Evolutionary conservation across 208 protist species (phyloP), one percentile per base, ranked within the genome.

Genomic region (Leishmania mexicana): DNA sequence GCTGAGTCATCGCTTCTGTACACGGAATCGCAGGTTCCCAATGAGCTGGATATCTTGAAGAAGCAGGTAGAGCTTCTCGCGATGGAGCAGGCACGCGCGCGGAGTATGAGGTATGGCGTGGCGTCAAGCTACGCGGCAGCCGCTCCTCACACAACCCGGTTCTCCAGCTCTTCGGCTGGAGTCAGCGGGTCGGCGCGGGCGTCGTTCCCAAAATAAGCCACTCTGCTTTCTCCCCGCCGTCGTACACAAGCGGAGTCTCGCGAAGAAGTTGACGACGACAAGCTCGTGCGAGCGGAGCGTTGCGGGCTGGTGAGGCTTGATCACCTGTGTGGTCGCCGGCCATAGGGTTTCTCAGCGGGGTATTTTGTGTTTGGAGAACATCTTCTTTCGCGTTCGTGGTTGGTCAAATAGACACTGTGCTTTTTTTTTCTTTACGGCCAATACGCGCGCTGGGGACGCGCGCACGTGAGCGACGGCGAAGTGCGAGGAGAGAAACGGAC

Each of bases 41-140:
- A 81, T 70, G 89, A 92, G 60, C 74, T 90, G 74, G 87, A 92
- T 76, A 85, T 89, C 28, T 65, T 92, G 42, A 86, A 85, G 77
- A 92, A 90, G 78, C 75, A 85, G 49, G 85, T 92, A 75, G 87
- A 92, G 65, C 79, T 92, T 76, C 82, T 92, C 10, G 80, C 73
- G 5, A 88, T 92, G 87, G 89, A 92, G 75, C 81, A 88, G 77
- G 81, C 80, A 21, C 87, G 89, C 3, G 83, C 82, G n/a, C 81
- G 84, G 67, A 67, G 72, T 64, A 62, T 79, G 10, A 76, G 57
- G 45, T 81, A 79, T 75, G 62, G 75, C 49, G 53, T 74, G 6
- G 65, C 68, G 1, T 11, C 57, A 4, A 40, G 58, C 53, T 65
- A 49, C 58, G 51, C 40, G 58, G 15, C 57, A 31, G 47, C 21